Evolutionary conservation across 768 basidiomycete genomes (phyloP).

Genomic region (Boletus vinaceobasis): DNA sequence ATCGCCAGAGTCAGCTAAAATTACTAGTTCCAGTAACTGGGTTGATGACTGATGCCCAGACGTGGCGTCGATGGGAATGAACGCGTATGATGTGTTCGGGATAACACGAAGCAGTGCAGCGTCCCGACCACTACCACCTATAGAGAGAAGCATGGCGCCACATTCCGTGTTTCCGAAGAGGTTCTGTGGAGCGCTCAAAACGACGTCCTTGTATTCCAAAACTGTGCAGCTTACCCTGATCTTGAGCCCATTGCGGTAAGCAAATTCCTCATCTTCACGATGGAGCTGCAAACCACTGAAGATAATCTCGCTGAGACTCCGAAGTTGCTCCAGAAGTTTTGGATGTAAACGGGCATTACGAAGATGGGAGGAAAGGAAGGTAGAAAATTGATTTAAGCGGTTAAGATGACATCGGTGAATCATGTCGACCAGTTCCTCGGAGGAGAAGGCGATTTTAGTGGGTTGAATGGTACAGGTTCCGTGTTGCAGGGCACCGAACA

Average conservation of each 20-base stretch:
- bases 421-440: slow-evolving; percentile 71
- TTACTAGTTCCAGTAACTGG: slow-evolving; percentile 64
- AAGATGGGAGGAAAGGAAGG: slow-evolving; percentile 65
- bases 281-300: slow-evolving; percentile 64
- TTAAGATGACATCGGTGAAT: slow-evolving; percentile 64
- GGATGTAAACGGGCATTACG: slow-evolving; percentile 56
- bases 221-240: slow-evolving; percentile 48
- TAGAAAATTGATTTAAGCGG: slow-evolving; percentile 70
- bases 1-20: slow-evolving; percentile 63
- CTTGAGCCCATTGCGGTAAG: slow-evolving; percentile 57
- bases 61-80: slow-evolving; percentile 53
- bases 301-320: slow-evolving; percentile 57
- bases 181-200: slow-evolving; percentile 46
- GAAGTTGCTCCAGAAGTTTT: slow-evolving; percentile 56
- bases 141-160: slow-evolving; percentile 65
- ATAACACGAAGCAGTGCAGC: slow-evolving; percentile 53
- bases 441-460: slow-evolving; percentile 58
- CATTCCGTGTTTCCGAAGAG: slow-evolving; percentile 82
- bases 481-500: slow-evolving; percentile 68
- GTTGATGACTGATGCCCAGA: slow-evolving; percentile 51
- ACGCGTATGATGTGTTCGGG: slow-evolving; percentile 65
- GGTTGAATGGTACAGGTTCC: slow-evolving; percentile 73
- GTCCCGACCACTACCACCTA: slow-evolving; percentile 49
- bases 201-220: slow-evolving; percentile 11
- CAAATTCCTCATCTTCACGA: slow-evolving; percentile 70